Base-by-base conservation (phyloP, 2,329 filamentous ascomycete species). In the Hysterium pulicare region DNA sequence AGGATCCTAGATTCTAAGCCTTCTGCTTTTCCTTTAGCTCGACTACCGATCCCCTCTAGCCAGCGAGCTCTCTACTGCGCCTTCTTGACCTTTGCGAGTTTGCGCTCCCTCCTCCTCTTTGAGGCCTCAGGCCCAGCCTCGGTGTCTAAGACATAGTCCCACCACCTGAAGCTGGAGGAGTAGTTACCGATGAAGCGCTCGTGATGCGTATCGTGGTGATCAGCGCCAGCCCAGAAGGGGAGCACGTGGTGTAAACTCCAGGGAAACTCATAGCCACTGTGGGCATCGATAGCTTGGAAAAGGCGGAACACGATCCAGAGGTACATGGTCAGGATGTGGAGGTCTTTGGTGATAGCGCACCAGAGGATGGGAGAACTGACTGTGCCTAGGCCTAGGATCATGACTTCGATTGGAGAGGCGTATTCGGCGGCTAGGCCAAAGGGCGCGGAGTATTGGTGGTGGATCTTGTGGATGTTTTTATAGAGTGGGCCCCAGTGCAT, bases 131-230 rank as follows among this genome's bases (percentile, higher is more conserved):
- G 81, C 40, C 87, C 89, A 51, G 88, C 88, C 78, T 98, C 91
- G 48, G 93, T 98, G 71, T 96, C 90, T 54, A 97, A 78, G 57
- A 84, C 68, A 68, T 86, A 95, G 74, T 98, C 93, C 93, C 93
- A 98, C 93, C 93, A 98, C 69, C 91, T 82, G 82, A 98, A 98
- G 76, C 88, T 95, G 65, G 90, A 95, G 39, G 91, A 77, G 68
- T 97, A 98, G 77, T 98, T 98, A 58, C 93, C 93, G 51, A 98
- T 90, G 73, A 98, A 98, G 67, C 90, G 89, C 76, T 98, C 93
- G 73, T 98, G 93, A 73, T 98, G 93, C 33, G 90, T 76, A 63
- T 98, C 93, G 74, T 98, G 93, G 73, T 97, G 91, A 58, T 95
- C 84, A 42, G 93, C 93, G 49, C 93, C 93, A 42, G 91, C 91